Evolutionary conservation across 2,329 filamentous ascomycete genomes (phyloP).

Genomic region (Dactylonectria macrodidyma): DNA sequence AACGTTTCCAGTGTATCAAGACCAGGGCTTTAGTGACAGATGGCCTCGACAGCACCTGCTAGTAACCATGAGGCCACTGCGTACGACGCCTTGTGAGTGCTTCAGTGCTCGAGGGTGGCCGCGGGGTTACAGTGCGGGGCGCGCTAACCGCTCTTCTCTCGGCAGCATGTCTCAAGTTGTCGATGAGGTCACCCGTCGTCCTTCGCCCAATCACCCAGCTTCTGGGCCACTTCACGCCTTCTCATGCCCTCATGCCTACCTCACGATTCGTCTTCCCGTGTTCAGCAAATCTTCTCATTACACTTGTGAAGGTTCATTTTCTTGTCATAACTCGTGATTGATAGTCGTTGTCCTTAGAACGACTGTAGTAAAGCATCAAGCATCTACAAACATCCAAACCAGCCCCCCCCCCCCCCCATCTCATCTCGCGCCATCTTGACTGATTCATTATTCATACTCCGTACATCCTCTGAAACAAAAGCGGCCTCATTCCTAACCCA

Average conservation of each 20-base stretch:
- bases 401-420: not conserved
- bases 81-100: too few species aligned
- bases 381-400: slow-evolving; percentile 26
- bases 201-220: not conserved
- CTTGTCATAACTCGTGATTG: slow-evolving; percentile 31
- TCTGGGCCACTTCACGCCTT: not conserved
- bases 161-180: not conserved
- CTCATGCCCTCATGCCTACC: not conserved
- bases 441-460: slow-evolving; percentile 33
- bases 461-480: not conserved
- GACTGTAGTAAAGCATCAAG: slow-evolving; percentile 22
- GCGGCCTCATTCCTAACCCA: not conserved
- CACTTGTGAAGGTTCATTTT: slow-evolving; percentile 1
- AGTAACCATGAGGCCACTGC: not conserved
- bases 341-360: slow-evolving; percentile 20
- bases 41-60: not conserved
- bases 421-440: slow-evolving; percentile 17
- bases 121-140: slow-evolving; percentile 11
- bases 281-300: not conserved
- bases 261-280: too few species aligned
- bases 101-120: not conserved
- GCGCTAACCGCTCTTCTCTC: slow-evolving; percentile 11
- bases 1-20: not conserved
- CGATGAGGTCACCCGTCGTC: slow-evolving; percentile 20
- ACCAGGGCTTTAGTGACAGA: too few species aligned